Evolutionary conservation across 2,329 filamentous ascomycete species (phyloP), one percentile per base, ranked within the genome.

Genomic region (Microdochium bolleyi): DNA sequence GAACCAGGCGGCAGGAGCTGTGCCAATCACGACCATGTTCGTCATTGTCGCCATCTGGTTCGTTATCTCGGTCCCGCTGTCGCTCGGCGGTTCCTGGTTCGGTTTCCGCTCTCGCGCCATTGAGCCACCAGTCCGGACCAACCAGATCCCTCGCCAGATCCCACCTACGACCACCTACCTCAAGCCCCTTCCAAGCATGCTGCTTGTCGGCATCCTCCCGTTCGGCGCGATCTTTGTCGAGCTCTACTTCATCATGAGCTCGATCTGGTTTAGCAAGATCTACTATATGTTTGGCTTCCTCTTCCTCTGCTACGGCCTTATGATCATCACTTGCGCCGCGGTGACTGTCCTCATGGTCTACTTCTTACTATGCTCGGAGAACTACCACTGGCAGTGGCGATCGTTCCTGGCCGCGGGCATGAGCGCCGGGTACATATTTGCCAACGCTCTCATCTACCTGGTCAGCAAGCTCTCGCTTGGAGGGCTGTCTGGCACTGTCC

Each of bases 261-360:
- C 89, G 24, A 92, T 99, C 67, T 99, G 94, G 94, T 96, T 95
- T 72, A 92, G 87, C 75, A 90, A 94, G 72, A 94, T 99, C 60
- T 99, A 99, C 78, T 99, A 99, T 80, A 99, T 99, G 94, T 99
- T 99, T 64, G 94, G 94, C 22, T 99, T 99, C 79, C 76, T 99
- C 34, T 99, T 99, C 78, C 80, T 99, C 53, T 96, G 92, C 78
- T 99, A 96, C 65, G 92, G 89, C 11, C 81, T 99, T 50, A 96
- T 99, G 91, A 90, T 97, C 61, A 88, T 96, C 62, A 97, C 94
- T 1, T 91, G 88, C 54, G 92, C 92, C 0, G 87, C 92, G 1
- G 92, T 95, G 41, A 97, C 94, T 1, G 85, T 97, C 9, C 76
- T 99, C 19, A 86, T 97, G 79, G 89, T 96, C 0, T 99, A 99